Conservation (phyloP, 2,329 filamentous ascomycete species). For the Monosporascus sp. region DNA sequence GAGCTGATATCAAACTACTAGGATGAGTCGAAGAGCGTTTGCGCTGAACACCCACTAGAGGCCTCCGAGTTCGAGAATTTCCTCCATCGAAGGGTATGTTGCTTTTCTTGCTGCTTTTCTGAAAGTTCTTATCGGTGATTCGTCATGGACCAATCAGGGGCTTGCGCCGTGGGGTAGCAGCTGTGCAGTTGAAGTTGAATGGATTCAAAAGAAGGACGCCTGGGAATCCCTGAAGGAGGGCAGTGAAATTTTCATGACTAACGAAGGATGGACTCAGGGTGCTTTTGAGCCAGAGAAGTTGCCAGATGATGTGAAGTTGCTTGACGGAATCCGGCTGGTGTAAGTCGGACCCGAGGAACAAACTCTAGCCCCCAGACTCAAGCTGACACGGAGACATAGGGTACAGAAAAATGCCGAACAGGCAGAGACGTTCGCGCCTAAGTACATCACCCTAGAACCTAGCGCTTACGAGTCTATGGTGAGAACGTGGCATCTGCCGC, state of each 20-base stretch:
- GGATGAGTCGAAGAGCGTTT: neutral
- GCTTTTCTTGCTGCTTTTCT: neutral
- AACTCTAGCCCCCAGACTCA: neutral
- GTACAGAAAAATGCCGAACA: slow-evolving; percentile 52
- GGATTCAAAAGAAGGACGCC: too few relatives aligned
- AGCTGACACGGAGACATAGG: slow-evolving; percentile 27
- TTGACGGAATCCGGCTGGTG: slow-evolving; percentile 50
- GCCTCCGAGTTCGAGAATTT: neutral
- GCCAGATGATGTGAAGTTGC: slow-evolving; percentile 36
- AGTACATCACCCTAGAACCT: slow-evolving; percentile 47
- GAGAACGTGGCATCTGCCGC: slow-evolving; percentile 46
- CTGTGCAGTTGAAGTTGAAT: too few relatives aligned
- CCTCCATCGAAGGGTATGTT: neutral
- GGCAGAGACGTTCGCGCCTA: slow-evolving; percentile 52
- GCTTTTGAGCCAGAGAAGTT: slow-evolving; percentile 44
- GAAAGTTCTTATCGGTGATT: neutral
- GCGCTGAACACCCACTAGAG: neutral
- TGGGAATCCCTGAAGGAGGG: too few relatives aligned
- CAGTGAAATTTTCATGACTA: neutral
- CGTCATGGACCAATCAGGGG: neutral
- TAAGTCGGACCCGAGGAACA: slow-evolving; percentile 28
- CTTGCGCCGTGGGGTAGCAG: neutral
- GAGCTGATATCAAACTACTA: neutral
- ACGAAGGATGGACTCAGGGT: slow-evolving; percentile 32
- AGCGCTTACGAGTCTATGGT: slow-evolving; percentile 52